Conservation (phyloP, 1,139 yeast genomes). For the Hemisphaericaspora lyxosophila region DNA sequence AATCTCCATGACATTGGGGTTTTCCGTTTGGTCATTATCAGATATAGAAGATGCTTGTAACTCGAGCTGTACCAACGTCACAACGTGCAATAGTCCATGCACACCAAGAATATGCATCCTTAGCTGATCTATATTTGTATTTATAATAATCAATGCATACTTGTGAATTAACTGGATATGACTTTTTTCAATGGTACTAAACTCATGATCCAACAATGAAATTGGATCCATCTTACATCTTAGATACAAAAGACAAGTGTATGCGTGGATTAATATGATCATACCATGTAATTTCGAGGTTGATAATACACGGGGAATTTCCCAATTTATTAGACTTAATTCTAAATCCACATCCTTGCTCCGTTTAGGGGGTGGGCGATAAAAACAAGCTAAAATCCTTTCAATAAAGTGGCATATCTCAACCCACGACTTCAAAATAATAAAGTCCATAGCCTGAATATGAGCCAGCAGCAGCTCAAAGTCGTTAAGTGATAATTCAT, state of each 20-base stretch:
- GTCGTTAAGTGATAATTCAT: constrained; percentile 18
- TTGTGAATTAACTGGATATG: constrained; percentile 2
- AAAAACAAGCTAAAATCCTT: constrained; percentile 19
- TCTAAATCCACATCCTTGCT: constrained; percentile 16
- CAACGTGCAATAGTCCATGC: constrained; percentile 25
- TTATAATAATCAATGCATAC: constrained; percentile 11
- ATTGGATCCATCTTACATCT: constrained; percentile 26
- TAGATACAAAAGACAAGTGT: constrained; percentile 20
- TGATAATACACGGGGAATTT: constrained; percentile 11
- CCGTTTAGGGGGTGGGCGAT: constrained; percentile 26
- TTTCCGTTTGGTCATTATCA: not conserved
- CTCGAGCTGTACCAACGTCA: constrained; percentile 19
- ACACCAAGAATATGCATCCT: constrained; percentile 21
- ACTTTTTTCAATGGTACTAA: constrained; percentile 1
- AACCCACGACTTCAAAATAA: constrained; percentile 20
- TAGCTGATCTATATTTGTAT: constrained; percentile 9
- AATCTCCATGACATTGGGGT: not conserved
- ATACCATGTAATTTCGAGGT: not conserved
- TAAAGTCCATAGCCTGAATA: constrained; percentile 17
- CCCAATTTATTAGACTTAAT: constrained; percentile 17
- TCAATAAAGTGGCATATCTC: constrained; percentile 20
- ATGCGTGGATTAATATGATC: constrained; percentile 16
- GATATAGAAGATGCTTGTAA: not conserved
- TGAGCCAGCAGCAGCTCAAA: constrained; percentile 17
- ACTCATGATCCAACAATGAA: constrained; percentile 15